Evolutionary conservation across 495 filamentous ascomycete species (phyloP), one percentile per base, ranked within the genome.

Genomic region (Staphylotrichum longicolle): DNA sequence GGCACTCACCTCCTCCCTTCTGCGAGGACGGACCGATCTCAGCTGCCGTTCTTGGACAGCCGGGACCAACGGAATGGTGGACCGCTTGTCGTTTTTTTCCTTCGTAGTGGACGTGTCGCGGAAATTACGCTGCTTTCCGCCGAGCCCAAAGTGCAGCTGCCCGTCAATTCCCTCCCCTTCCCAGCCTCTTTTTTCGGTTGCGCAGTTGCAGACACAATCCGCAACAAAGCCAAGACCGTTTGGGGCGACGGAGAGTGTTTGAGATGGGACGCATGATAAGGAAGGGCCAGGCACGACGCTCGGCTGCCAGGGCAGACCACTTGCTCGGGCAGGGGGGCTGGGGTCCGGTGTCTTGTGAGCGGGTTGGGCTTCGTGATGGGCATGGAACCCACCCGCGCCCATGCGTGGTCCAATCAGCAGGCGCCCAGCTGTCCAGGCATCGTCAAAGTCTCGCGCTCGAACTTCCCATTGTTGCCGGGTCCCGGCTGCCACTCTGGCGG

Each of bases 391-490:
- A 49, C 48, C 42, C 56, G 27, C 56, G 33, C 1, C 20, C 20
- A 49, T 53, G 40, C 51, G 30, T 33, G 15, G 32, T 12, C 68
- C 68, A 70, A 68, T 68, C 60, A 58, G 15, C n/a, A 53, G 60
- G 57, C 63, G 68, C 61, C 69, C 67, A 63, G 64, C 66, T 27
- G 15, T 64, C 54, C 53, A 20, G 9, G 33, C 37, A 39, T 39
- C 37, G 37, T 39, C 6, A 39, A 39, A 30, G 15, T 46, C 62
- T 64, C 64, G 65, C 69, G 62, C 67, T 68, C 63, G 54, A 58
- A 57, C 46, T 65, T 63, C 58, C 62, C 61, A 27, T 40, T n/a
- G 7, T 12, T 49, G 34, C 34, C 56, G 45, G 45, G 34, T 4
- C 6, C 50, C 50, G 50, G 50, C 12, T 53, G 34, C 32, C 50